phyloP scores from a whole-genome alignment of 1,139 yeast species.

The Yamadazyma trypodendri region DNA sequence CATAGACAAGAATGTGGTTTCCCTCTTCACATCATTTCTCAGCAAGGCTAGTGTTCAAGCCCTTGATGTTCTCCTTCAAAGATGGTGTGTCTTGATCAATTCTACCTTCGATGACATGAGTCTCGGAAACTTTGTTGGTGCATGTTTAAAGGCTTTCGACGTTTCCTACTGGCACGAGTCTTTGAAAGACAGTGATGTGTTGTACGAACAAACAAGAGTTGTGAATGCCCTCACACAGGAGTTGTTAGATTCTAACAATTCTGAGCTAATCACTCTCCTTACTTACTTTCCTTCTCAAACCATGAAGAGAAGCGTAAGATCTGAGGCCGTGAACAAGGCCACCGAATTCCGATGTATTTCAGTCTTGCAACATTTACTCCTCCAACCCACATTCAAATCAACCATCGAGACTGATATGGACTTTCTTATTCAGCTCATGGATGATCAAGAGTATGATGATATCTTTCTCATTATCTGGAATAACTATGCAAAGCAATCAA shows the following conservation, averaged over 20 bases:
- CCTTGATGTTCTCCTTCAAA: conserved; percentile 14
- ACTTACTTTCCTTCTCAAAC: conserved; percentile 49
- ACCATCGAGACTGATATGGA: conserved; percentile 43
- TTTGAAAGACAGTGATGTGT: conserved; percentile 18
- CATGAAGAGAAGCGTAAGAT: conserved; percentile 41
- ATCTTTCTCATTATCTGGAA: conserved; percentile 30
- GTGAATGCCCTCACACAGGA: conserved; percentile 26
- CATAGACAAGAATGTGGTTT: neutral
- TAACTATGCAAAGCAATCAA: conserved; percentile 26
- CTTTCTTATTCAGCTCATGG: conserved; percentile 21
- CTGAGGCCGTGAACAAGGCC: conserved; percentile 35
- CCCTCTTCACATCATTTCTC: conserved; percentile 28
- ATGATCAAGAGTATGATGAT: conserved; percentile 11
- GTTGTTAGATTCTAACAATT: conserved; percentile 8
- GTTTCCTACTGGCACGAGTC: conserved; percentile 12
- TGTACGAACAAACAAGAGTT: conserved; percentile 47
- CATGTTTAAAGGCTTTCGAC: neutral
- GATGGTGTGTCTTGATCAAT: conserved; percentile 59
- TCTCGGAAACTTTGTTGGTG: neutral
- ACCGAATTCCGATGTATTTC: neutral
- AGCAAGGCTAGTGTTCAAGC: neutral
- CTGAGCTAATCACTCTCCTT: conserved; percentile 12
- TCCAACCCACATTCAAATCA: conserved; percentile 53
- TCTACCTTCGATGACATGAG: conserved; percentile 23
- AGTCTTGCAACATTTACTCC: conserved; percentile 35